Base-by-base conservation (phyloP, 2,329 filamentous ascomycete genomes). In the Venturia oleaginea region DNA sequence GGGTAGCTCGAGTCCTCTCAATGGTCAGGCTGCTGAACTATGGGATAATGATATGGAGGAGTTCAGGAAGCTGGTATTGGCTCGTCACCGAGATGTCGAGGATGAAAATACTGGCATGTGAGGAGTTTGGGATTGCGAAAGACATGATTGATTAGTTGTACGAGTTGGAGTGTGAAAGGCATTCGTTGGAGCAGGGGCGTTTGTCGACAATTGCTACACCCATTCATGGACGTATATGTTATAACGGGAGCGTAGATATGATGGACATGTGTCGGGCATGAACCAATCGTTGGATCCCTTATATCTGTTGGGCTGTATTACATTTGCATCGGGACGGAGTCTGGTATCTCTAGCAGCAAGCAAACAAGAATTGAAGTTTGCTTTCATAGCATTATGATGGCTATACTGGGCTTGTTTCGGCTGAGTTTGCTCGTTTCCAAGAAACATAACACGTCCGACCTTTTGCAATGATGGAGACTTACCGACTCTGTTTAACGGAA, bases 21-120 rank as follows among this genome's bases (percentile, higher is more conserved):
- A 99, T 71, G 95, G 92, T 66, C 92, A 99, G 77, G 94, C 94
- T 37, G 94, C 95, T 19, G 90, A 96, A 75, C 83, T 99, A 51
- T 99, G 94, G 92, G 93, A 97, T 75, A 91, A 87, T 70, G 86
- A 97, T 74, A 81, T 86, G 43, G 86, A 85, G 57, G 91, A 96
- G 75, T 97, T 94, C 83, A 91, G 96, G 83, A 85, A 85, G 65
- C 80, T 85, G 67, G 84, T 88, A n/a, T 77, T 86, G 62, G 83
- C 84, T 6, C 78, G 86, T 66, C 85, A 88, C 73, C 81, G 83
- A 67, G 83, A 85, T 67, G 76, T 84, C 63, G 78, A 79, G 65
- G 76, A 80, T 69, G 77, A 80, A 68, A 27, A 40, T 51, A 37
- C 54, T 22, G 37, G 63, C 40, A 64, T 63, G 62, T 42, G 60